These are phyloP conservation scores for Pseudogymnoascus sp. DNA, from an alignment of 2,329 filamentous ascomycete genomes.

Conservation along the genomic window DNA sequence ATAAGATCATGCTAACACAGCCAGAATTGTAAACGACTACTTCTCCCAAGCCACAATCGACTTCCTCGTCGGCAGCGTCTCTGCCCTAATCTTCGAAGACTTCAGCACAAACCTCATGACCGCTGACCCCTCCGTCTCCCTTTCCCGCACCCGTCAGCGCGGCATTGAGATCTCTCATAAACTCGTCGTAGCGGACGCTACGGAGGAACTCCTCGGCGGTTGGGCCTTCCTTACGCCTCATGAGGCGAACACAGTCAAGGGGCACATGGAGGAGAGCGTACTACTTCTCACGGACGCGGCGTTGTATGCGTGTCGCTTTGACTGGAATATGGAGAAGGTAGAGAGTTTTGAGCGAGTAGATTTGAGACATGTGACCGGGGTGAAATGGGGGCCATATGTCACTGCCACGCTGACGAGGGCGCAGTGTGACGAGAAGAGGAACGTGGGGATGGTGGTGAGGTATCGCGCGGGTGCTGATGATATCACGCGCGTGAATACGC, in stretches of 20 bases:
- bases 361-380: slow-evolving; percentile 61
- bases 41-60: slow-evolving; percentile 94
- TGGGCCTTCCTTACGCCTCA: slow-evolving; percentile 82
- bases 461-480: slow-evolving; percentile 68
- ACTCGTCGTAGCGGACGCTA: slow-evolving; percentile 75
- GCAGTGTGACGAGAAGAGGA: slow-evolving; percentile 70
- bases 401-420: slow-evolving; percentile 74
- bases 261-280: slow-evolving; percentile 81
- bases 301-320: slow-evolving; percentile 82
- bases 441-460: slow-evolving; percentile 74
- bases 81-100: slow-evolving; percentile 78
- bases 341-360: slow-evolving; percentile 83
- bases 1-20: slow-evolving; percentile 8
- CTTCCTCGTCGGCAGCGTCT: slow-evolving; percentile 84
- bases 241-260: slow-evolving; percentile 58
- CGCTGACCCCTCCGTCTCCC: slow-evolving; percentile 81
- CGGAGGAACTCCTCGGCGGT: slow-evolving; percentile 77
- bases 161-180: slow-evolving; percentile 85
- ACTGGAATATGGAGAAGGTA: slow-evolving; percentile 94
- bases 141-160: slow-evolving; percentile 74
- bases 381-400: slow-evolving; percentile 81
- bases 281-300: slow-evolving; percentile 78
- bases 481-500: slow-evolving; percentile 73
- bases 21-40: slow-evolving; percentile 93
- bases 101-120: slow-evolving; percentile 93